A percentile compares a stretch with the other conserved stretches of the same genome.
Conservation (phyloP, 2,329 filamentous ascomycete genomes). For the Raffaelea arxii region DNA sequence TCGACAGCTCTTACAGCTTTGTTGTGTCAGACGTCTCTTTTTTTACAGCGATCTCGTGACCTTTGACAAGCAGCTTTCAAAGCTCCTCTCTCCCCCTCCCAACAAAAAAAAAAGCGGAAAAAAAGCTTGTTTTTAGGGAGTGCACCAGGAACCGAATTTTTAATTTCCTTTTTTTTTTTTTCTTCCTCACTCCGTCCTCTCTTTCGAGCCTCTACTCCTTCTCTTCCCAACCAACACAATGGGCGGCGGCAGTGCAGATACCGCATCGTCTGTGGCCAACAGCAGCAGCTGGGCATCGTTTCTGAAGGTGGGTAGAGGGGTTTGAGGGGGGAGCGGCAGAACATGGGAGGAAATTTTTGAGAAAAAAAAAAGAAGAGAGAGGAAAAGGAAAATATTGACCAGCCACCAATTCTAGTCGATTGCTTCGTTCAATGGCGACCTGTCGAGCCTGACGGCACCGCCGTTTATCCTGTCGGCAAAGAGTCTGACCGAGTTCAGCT, state of each 20-base stretch:
- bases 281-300: conserved; percentile 41
- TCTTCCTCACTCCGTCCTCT: not conserved
- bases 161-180: not conserved
- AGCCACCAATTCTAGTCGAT: conserved; percentile 44
- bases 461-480: conserved; percentile 74
- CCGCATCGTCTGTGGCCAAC: conserved; percentile 24
- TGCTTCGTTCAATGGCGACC: conserved; percentile 72
- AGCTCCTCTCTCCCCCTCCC: too few relatives aligned
- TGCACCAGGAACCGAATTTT: not conserved
- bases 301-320: conserved; percentile 39
- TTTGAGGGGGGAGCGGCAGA: too few relatives aligned
- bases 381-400: not conserved
- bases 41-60: too few relatives aligned
- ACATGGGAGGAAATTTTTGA: too few relatives aligned
- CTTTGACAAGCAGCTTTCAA: too few relatives aligned
- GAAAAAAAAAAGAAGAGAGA: conserved; percentile 3
- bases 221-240: conserved; percentile 2
- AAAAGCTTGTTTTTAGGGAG: not conserved
- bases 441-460: conserved; percentile 70
- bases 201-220: not conserved
- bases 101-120: not conserved
- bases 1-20: too few relatives aligned
- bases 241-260: conserved; percentile 5
- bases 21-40: too few relatives aligned
- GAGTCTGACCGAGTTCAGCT: conserved; percentile 70